These are phyloP conservation scores for Eleusine coracana DNA, from an alignment of 176 grass and related monocot species.

Conservation along the genomic window DNA sequence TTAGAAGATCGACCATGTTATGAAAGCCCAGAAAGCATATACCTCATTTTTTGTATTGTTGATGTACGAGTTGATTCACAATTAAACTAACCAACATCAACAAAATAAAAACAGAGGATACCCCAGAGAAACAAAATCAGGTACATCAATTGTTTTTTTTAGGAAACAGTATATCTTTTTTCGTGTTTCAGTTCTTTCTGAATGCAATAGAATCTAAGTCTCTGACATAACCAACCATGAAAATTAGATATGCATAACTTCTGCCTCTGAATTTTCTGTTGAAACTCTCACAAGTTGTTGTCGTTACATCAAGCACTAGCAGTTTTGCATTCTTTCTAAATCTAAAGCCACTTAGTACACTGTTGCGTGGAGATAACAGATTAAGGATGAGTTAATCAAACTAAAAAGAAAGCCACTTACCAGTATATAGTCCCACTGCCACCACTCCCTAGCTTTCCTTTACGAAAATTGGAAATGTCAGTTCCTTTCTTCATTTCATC, in stretches of 20 bases:
- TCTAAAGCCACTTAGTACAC: conserved; percentile 6
- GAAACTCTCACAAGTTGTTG: neutral
- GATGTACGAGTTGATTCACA: too few species aligned
- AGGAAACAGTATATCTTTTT: neutral
- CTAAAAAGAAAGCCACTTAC: conserved; percentile 46
- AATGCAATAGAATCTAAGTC: neutral
- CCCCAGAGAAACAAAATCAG: neutral
- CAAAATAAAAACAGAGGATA: neutral
- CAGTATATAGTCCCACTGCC: conserved; percentile 68
- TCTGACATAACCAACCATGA: neutral
- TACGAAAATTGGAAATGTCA: conserved; percentile 65
- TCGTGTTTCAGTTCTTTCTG: neutral
- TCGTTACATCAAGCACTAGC: neutral
- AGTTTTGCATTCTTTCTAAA: neutral
- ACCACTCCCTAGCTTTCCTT: conserved; percentile 65
- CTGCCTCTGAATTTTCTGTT: neutral
- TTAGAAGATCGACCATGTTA: conserved; percentile 26
- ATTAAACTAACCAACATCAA: neutral
- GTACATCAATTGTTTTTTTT: neutral
- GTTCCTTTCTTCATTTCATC: conserved; percentile 77
- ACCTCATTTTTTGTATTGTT: too few species aligned
- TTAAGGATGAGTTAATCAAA: conserved; percentile 20
- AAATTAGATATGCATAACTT: neutral
- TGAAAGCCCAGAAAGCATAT: neutral
- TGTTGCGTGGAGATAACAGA: conserved; percentile 31